Evolutionary conservation across 2,329 filamentous ascomycete species (phyloP), one percentile per base, ranked within the genome.

Genomic region (Monascus ruber): DNA sequence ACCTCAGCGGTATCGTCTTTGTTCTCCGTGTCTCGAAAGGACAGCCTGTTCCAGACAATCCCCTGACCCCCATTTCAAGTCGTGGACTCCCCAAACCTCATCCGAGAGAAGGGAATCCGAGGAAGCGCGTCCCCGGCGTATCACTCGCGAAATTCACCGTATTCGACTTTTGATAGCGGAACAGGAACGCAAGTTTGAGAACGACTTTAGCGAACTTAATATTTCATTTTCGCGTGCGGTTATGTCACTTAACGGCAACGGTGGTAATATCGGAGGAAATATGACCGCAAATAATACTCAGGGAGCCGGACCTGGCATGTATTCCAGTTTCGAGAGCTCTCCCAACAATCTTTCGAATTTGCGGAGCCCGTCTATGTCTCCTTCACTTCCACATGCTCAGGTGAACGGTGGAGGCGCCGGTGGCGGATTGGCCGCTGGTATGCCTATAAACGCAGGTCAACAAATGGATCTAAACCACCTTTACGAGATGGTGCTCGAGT

Each of bases 391-490:
- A 24, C 55, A 58, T 37, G 36, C 52, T 11, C 60, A 63, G 43
- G 50, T 54, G 34, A 62, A 63, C 38, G 62, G 59, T 6, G 28
- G 28, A 29, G 28, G 28, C 10, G 28, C 28, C 10, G 45, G 42
- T 17, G 52, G 49, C 27, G 54, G 55, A 11, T 58, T 65, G 50
- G 54, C 56, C 26, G 62, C 55, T 6, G 53, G 50, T 27, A 54
- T 67, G 42, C 59, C 65, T 1, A 62, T 66, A 58, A 67, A 66
- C 43, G 68, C 68, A 6, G 69, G 69, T 7, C 69, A 71, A 39
- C 66, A 71, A 52, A 69, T 71, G 64, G 69, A 72, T 45, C 55
- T 72, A 35, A 68, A 70, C 44, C 64, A 70, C 39, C 56, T 72
- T 2, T 71, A 68, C 41, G 63, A 69, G 29, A 70, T 70, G 60